Evolutionary conservation across 2,329 filamentous ascomycete genomes (phyloP).

Genomic region (Bipolaris sorokiniana): DNA sequence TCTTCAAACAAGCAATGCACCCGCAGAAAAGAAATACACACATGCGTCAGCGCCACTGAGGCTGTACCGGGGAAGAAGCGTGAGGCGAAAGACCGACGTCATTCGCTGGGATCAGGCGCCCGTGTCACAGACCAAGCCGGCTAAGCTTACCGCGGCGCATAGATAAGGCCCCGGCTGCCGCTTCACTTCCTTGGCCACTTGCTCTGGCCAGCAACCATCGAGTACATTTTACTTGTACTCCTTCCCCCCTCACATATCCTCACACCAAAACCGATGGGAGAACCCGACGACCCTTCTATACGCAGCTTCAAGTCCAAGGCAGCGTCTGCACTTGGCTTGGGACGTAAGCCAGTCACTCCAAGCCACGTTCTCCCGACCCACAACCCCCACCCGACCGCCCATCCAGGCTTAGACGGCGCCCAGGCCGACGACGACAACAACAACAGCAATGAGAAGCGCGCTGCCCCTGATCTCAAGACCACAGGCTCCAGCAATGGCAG

Average conservation of each 20-base stretch:
- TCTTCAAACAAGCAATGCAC: not conserved
- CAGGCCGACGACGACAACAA: slow-evolving; percentile 3
- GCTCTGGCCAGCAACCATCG: not conserved
- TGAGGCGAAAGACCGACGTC: slow-evolving; percentile 11
- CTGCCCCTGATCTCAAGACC: slow-evolving; percentile 12
- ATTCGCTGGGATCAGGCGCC: slow-evolving; percentile 1
- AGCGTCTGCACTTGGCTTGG: slow-evolving; percentile 54
- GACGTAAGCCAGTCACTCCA: slow-evolving; percentile 43
- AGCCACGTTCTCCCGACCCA: slow-evolving; percentile 38
- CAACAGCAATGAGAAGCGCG: slow-evolving; percentile 34
- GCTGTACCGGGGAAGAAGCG: slow-evolving; percentile 7
- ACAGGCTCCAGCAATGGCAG: slow-evolving; percentile 33
- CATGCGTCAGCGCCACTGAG: slow-evolving; percentile 10
- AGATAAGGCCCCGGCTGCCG: slow-evolving; percentile 27
- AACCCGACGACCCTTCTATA: slow-evolving; percentile 59
- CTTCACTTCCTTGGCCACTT: slow-evolving; percentile 26
- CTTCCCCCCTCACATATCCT: slow-evolving; percentile 12
- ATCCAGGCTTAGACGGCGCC: slow-evolving; percentile 22
- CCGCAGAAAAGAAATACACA: no score
- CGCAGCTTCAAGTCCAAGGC: slow-evolving; percentile 60
- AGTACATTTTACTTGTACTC: slow-evolving; percentile 22
- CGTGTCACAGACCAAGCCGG: slow-evolving; percentile 5
- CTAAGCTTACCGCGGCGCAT: slow-evolving; percentile 16
- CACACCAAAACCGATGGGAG: slow-evolving; percentile 58
- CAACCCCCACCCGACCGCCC: slow-evolving; percentile 26